phyloP scores from a whole-genome alignment of 176 grass and related monocot species.

The Bromus sterilis region DNA sequence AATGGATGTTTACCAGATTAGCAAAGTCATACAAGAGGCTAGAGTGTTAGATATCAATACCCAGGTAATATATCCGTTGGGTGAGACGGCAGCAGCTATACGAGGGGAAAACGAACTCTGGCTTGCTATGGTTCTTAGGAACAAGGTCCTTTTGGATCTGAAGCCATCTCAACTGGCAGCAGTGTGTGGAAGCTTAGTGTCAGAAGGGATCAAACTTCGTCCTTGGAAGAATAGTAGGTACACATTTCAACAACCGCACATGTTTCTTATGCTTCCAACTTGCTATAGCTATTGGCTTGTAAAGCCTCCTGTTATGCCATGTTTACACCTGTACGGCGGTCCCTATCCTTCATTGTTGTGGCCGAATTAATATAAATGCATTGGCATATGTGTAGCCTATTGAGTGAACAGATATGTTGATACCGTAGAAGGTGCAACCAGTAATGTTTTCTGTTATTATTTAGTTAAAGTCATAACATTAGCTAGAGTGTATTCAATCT shows the following conservation, averaged over 20 bases:
- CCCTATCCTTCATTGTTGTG: not conserved
- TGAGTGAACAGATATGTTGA: not conserved
- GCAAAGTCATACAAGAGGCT: conserved; percentile 92
- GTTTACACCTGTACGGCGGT: conserved; percentile 8
- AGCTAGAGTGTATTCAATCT: not conserved
- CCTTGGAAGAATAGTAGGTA: conserved; percentile 88
- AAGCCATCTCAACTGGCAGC: conserved; percentile 93
- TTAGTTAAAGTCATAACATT: not conserved
- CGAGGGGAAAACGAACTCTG: conserved; percentile 95
- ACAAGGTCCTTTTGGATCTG: conserved; percentile 82
- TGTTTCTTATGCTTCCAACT: not conserved
- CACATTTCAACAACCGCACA: not conserved
- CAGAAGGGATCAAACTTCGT: conserved; percentile 95
- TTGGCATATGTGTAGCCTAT: not conserved
- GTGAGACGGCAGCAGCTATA: conserved; percentile 87
- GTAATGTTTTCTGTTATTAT: not conserved
- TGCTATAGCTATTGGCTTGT: not conserved
- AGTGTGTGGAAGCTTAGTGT: conserved; percentile 95
- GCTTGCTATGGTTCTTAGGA: conserved; percentile 90
- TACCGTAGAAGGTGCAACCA: not conserved
- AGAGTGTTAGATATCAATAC: conserved; percentile 89
- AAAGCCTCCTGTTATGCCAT: conserved; percentile 10
- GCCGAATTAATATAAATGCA: not conserved
- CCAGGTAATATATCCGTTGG: conserved; percentile 88
- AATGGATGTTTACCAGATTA: conserved; percentile 59